Evolutionary conservation across 2,329 filamentous ascomycete genomes (phyloP).

Genomic region (Lachnellula occidentalis): DNA sequence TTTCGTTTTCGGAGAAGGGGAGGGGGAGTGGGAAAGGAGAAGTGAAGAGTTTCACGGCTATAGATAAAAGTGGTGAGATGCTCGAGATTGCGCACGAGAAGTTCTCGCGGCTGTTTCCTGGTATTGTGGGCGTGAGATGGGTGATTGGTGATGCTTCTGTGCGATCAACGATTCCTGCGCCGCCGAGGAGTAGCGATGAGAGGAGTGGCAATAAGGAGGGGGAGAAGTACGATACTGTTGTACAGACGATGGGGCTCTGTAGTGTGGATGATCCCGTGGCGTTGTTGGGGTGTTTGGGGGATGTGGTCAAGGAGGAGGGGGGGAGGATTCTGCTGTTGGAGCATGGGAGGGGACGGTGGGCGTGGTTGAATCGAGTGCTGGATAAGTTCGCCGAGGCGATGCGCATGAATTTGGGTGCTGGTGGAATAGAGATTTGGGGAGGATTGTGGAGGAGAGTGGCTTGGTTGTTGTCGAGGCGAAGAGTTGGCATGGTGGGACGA

Average conservation of each 20-base stretch:
- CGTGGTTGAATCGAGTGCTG: slow-evolving; percentile 49
- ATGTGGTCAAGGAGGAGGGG: slow-evolving; percentile 45
- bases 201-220: slow-evolving; percentile 17
- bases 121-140: slow-evolving; percentile 37
- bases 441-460: slow-evolving; percentile 49
- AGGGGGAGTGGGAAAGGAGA: slow-evolving; percentile 24
- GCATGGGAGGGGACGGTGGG: slow-evolving; percentile 53
- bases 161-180: slow-evolving; percentile 20
- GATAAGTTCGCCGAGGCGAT: slow-evolving; percentile 49
- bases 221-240: slow-evolving; percentile 51
- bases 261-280: slow-evolving; percentile 52
- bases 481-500: slow-evolving; percentile 51
- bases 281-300: slow-evolving; percentile 49
- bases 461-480: slow-evolving; percentile 51
- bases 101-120: slow-evolving; percentile 40
- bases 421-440: slow-evolving; percentile 61
- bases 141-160: slow-evolving; percentile 28
- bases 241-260: slow-evolving; percentile 62
- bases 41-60: slow-evolving; percentile 53
- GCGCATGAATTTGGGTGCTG: slow-evolving; percentile 59
- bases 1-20: slow-evolving; percentile 34
- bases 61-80: slow-evolving; percentile 58
- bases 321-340: slow-evolving; percentile 58
- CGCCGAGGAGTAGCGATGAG: slow-evolving; percentile 22
- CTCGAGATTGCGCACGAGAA: slow-evolving; percentile 51